Evolutionary conservation across 805 yeast genomes (phyloP), one percentile per base, ranked within the genome.

Genomic region (Phaffomyces antillensis): DNA sequence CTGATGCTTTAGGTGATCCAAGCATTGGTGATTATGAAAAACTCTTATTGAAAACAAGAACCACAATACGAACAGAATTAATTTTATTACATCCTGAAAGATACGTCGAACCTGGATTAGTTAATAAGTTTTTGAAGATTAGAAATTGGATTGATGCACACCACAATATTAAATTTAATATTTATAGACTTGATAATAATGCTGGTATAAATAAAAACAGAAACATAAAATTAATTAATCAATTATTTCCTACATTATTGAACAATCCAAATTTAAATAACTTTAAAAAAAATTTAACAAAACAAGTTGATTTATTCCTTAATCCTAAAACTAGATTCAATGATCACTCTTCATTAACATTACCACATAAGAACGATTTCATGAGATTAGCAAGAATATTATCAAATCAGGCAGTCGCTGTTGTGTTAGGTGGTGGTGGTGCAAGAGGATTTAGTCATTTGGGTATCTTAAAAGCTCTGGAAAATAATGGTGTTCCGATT

Each of bases 401-500:
- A 15, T 86, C 96, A 0, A 96, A 96, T 8, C 88, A 89, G 60
- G 96, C 96, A 0, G 86, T 93, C 36, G 99, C 98, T 0, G 68
- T 93, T 17, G 97, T 91, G 7, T 69, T 91, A 4, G 99, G 99
- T 7, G 99, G 99, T 13, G 99, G 99, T 36, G 99, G 99, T 37
- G 96, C 98, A 0, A 72, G 98, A 53, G 99, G 99, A 2, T 72
- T 91, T 13, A 77, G 96, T 13, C 99, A 91, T 61, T 72, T 91
- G 36, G 99, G 99, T 4, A 83, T 93, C 4, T 76, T 91, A n/a
- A 78, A 80, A 41, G 96, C 97, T 0, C 66, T 91, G 10, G 98
- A 91, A 61, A 95, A 86, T 51, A 79, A 81, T 44, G 97, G 97
- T 0, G 85, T 91, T 13, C 99, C 99, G 0, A 81, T 93, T 33